phyloP scores from a whole-genome alignment of 1,284 basidiomycete species.

The Boletus holoroseus region DNA sequence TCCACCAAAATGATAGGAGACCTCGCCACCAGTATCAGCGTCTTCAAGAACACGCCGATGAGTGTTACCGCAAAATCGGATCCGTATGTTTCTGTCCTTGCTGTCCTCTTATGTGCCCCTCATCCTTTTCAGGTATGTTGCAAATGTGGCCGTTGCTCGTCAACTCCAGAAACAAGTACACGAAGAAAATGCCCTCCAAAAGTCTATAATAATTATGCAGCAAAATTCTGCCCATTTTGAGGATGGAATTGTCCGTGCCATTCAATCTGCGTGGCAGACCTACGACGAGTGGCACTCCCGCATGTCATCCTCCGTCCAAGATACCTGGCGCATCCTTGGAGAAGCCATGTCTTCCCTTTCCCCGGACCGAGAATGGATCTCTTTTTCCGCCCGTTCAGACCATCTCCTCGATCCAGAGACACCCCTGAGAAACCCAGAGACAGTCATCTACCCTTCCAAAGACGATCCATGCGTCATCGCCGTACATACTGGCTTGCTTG shows the following conservation, averaged over 20 bases:
- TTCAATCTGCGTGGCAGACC: conserved; percentile 96
- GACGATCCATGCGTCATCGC: conserved; percentile 87
- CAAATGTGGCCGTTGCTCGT: conserved; percentile 76
- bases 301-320: conserved; percentile 75
- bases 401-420: conserved; percentile 98
- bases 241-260: conserved; percentile 90
- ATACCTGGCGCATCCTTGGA: conserved; percentile 75
- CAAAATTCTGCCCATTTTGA: conserved; percentile 97
- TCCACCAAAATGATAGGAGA: conserved; percentile 87
- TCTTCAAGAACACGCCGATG: conserved; percentile 96
- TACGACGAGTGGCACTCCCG: conserved; percentile 97
- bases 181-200: conserved; percentile 97
- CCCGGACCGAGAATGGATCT: conserved; percentile 94
- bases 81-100: conserved; percentile 55
- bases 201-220: conserved; percentile 99
- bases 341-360: conserved; percentile 79
- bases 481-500: conserved; percentile 87
- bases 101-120: neutral
- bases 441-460: conserved; percentile 88
- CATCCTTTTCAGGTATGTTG: conserved; percentile 44
- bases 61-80: conserved; percentile 78
- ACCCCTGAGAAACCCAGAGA: conserved; percentile 75
- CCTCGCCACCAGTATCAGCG: conserved; percentile 80
- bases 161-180: conserved; percentile 93
- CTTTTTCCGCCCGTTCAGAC: conserved; percentile 90